Percentiles rank a stretch among this genome's conserved stretches.
Conservation (phyloP, 306 rosid genomes). For the Amphicarpaea edgeworthii region DNA sequence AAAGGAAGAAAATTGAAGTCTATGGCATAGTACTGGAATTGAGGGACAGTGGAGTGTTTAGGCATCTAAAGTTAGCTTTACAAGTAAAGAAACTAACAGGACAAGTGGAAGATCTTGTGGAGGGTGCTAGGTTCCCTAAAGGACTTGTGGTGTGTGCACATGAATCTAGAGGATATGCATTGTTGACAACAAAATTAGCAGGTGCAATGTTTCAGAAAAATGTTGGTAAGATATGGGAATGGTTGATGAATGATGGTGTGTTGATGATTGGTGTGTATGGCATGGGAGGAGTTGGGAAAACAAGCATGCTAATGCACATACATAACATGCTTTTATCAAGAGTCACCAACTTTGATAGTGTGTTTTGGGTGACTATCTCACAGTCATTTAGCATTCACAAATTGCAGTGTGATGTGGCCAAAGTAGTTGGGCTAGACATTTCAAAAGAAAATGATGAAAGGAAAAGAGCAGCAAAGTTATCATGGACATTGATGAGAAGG, state of each 20-base stretch:
- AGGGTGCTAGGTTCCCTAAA: slow-evolving; percentile 40
- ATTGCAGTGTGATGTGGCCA: slow-evolving; percentile 44
- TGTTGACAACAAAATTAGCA: slow-evolving; percentile 42
- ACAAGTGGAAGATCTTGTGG: slow-evolving; percentile 2
- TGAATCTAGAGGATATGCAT: slow-evolving; percentile 41
- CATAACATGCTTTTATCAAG: slow-evolving; percentile 44
- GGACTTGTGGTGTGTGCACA: slow-evolving; percentile 34
- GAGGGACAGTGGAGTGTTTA: neutral
- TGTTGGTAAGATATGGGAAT: slow-evolving; percentile 36
- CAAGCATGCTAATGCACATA: slow-evolving; percentile 45
- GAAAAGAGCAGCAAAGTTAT: slow-evolving; percentile 44
- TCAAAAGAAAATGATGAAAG: slow-evolving; percentile 9
- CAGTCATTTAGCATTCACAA: slow-evolving; percentile 13
- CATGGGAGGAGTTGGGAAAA: slow-evolving; percentile 54
- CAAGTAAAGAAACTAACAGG: slow-evolving; percentile 9
- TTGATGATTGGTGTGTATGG: slow-evolving; percentile 48
- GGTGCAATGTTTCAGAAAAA: slow-evolving; percentile 40
- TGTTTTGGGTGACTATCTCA: slow-evolving; percentile 10
- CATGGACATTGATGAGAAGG: slow-evolving; percentile 22
- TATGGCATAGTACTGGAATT: neutral
- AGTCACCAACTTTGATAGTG: slow-evolving; percentile 18
- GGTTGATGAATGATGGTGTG: slow-evolving; percentile 35
- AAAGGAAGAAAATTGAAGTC: slow-evolving; percentile 43
- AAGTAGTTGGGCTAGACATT: slow-evolving; percentile 37
- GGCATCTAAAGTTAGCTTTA: neutral